Evolutionary conservation across 352 stramenopile species (phyloP).

Genomic region (Phytophthora constricta): DNA sequence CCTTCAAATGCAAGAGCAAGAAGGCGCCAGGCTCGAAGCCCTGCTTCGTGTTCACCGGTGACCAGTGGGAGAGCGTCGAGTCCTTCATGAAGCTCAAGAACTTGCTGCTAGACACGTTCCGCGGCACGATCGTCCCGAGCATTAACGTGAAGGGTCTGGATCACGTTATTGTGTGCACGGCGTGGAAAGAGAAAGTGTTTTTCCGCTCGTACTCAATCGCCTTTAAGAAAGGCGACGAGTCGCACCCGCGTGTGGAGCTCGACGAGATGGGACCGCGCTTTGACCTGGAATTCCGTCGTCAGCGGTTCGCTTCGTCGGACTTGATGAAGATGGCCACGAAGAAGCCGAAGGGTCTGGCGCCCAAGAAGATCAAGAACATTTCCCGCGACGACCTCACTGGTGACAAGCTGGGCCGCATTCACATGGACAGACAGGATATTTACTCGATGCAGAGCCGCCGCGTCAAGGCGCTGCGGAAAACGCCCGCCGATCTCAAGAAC

Average conservation of each 20-base stretch:
- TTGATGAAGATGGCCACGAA: slow-evolving; percentile 96
- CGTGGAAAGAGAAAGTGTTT: slow-evolving; percentile 92
- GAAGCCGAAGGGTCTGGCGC: slow-evolving; percentile 91
- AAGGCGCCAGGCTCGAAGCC: slow-evolving; percentile 95
- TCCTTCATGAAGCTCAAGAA: slow-evolving; percentile 95
- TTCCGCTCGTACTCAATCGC: slow-evolving; percentile 97
- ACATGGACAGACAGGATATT: slow-evolving; percentile 98
- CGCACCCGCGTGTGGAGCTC: slow-evolving; percentile 86
- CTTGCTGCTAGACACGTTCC: slow-evolving; percentile 96
- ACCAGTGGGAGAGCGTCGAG: slow-evolving; percentile 94
- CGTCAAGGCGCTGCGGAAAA: slow-evolving; percentile 94
- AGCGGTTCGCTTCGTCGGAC: slow-evolving; percentile 95
- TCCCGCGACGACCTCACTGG: slow-evolving; percentile 96
- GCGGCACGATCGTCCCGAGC: slow-evolving; percentile 95
- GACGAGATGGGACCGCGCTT: slow-evolving; percentile 92
- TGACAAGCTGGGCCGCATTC: slow-evolving; percentile 98
- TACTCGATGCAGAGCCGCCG: slow-evolving; percentile 96
- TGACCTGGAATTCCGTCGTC: slow-evolving; percentile 92
- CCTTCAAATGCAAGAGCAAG: slow-evolving; percentile 94
- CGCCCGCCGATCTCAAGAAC: slow-evolving; percentile 81
- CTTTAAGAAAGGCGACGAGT: slow-evolving; percentile 91
- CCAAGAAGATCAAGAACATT: slow-evolving; percentile 99
- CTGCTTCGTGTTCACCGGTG: slow-evolving; percentile 95
- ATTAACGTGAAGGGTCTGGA: slow-evolving; percentile 97
- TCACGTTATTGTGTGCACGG: slow-evolving; percentile 97